Percentiles rank a stretch among this genome's conserved stretches.
Conservation (phyloP, 805 yeast species). For the Candida ficus region DNA sequence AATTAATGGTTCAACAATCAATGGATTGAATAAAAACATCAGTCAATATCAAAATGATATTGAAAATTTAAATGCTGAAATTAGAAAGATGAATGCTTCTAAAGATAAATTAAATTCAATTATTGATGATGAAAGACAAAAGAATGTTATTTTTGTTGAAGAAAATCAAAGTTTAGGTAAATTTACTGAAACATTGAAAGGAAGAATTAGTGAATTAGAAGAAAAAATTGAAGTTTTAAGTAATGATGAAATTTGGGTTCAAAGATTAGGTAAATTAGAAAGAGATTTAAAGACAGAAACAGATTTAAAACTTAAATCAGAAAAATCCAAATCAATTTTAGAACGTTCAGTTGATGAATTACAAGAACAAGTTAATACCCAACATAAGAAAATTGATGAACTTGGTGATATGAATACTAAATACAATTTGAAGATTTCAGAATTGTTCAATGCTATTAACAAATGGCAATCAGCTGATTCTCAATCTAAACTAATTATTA, state of each 20-base stretch:
- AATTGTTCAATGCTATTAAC: slow-evolving; percentile 39
- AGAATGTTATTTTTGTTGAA: slow-evolving; percentile 52
- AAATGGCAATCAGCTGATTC: slow-evolving; percentile 40
- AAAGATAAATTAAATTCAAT: slow-evolving; percentile 22
- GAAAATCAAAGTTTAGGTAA: slow-evolving; percentile 63
- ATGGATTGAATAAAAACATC: slow-evolving; percentile 16
- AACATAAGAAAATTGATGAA: slow-evolving; percentile 42
- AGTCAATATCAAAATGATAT: slow-evolving; percentile 28
- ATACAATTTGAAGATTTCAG: slow-evolving; percentile 45
- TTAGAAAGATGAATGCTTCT: slow-evolving; percentile 20
- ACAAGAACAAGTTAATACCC: slow-evolving; percentile 45
- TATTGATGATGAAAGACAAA: slow-evolving; percentile 40
- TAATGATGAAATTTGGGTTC: slow-evolving; percentile 55
- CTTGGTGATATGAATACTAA: slow-evolving; percentile 57
- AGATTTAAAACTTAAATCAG: slow-evolving; percentile 44
- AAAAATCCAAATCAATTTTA: slow-evolving; percentile 43
- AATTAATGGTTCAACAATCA: slow-evolving; percentile 10
- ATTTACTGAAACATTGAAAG: slow-evolving; percentile 45
- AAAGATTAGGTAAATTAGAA: slow-evolving; percentile 49
- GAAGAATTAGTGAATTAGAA: slow-evolving; percentile 42
- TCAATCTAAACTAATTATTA: slow-evolving; percentile 36
- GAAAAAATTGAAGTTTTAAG: slow-evolving; percentile 40
- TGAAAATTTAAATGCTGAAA: slow-evolving; percentile 26
- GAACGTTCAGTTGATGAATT: slow-evolving; percentile 52
- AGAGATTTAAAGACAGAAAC: slow-evolving; percentile 42